phyloP scores from a whole-genome alignment of 148 eudicot genomes.

The Arbutus unedo region DNA sequence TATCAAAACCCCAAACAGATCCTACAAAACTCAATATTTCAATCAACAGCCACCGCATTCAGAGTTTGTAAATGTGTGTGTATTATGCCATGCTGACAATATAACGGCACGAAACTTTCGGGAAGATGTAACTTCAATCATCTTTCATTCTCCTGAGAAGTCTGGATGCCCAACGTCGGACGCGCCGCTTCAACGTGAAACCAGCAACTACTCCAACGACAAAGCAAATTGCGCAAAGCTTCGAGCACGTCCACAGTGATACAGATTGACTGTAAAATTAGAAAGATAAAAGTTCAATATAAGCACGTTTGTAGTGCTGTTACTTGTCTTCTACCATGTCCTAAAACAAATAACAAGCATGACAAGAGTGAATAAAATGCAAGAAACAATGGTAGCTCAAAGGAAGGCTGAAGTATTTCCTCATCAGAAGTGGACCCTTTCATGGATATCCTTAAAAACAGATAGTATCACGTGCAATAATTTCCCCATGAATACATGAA shows the following conservation, averaged over 20 bases:
- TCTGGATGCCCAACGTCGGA: slow-evolving; percentile 66
- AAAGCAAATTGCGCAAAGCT: slow-evolving; percentile 73
- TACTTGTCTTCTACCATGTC: neutral
- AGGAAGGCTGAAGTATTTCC: neutral
- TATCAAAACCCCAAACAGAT: neutral
- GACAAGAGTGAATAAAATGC: neutral
- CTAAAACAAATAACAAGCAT: neutral
- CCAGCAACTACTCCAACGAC: slow-evolving; percentile 78
- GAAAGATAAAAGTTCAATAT: slow-evolving; percentile 7
- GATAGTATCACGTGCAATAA: neutral
- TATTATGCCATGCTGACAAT: neutral
- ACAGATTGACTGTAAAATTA: slow-evolving; percentile 48
- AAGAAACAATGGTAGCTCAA: neutral
- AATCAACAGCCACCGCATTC: neutral
- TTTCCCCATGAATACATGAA: neutral
- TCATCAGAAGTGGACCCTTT: neutral
- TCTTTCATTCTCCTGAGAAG: slow-evolving; percentile 21
- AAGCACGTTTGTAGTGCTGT: neutral
- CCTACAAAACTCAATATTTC: neutral
- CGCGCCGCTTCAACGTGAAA: slow-evolving; percentile 73
- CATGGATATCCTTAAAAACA: neutral
- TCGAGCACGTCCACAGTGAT: slow-evolving; percentile 76
- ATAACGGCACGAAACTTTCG: neutral
- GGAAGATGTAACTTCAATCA: slow-evolving; percentile 9
- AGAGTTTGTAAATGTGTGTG: neutral